A percentile compares a stretch with the other conserved stretches of the same genome.
phyloP scores from a whole-genome alignment of 192 early-diverging fungal genomes.

The Coemansia sp. region DNA sequence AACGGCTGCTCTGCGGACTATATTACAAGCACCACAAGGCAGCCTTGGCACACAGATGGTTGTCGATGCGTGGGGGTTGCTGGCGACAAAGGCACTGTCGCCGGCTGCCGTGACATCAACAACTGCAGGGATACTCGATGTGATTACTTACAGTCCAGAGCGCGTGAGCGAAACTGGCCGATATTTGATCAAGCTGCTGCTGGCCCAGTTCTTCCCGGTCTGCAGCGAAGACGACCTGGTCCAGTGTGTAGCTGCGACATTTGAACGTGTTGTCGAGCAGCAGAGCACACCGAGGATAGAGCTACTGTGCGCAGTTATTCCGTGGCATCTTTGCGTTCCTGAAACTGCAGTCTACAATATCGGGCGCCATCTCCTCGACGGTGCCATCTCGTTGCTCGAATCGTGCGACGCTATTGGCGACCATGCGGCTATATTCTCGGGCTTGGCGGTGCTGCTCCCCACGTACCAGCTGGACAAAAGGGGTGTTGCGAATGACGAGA shows the following conservation, averaged over 20 bases:
- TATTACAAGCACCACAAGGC: slow-evolving; percentile 1
- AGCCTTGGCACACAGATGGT: slow-evolving; percentile 17
- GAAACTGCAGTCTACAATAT: background rate
- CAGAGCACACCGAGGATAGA: background rate
- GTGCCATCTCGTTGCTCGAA: background rate
- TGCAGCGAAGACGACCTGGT: background rate
- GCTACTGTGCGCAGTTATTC: background rate
- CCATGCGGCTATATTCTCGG: background rate
- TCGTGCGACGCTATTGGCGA: background rate
- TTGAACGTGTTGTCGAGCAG: background rate
- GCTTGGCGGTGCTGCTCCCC: background rate
- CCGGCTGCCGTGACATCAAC: slow-evolving; percentile 3
- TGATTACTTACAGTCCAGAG: background rate
- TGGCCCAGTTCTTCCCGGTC: background rate
- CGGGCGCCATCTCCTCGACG: background rate
- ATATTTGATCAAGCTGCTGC: background rate
- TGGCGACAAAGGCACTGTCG: slow-evolving; percentile 11
- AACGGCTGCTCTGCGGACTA: slow-evolving; percentile 2
- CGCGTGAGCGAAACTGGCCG: background rate
- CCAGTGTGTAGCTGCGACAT: background rate
- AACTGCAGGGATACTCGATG: slow-evolving; percentile 4
- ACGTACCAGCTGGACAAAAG: background rate
- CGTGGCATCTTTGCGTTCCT: background rate
- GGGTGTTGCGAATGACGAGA: slow-evolving; percentile 2
- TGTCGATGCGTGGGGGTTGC: slow-evolving; percentile 24